Evolutionary conservation across 2,329 filamentous ascomycete genomes (phyloP).

Genomic region (Tolypocladium amazonense): DNA sequence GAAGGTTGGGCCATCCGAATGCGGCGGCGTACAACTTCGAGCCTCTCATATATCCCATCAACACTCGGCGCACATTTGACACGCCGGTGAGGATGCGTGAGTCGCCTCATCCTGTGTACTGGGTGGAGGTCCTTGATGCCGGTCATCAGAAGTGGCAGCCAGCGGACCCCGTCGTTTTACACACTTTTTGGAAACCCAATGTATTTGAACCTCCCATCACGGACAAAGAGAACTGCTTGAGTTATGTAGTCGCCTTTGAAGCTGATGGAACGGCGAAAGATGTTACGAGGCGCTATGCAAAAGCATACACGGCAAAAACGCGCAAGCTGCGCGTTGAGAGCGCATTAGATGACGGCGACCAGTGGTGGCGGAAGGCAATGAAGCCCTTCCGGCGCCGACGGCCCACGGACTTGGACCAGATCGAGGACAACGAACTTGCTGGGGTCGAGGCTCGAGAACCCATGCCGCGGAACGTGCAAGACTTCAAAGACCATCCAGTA

Average conservation of each 20-base stretch:
- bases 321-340: conserved; percentile 68
- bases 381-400: conserved; percentile 31
- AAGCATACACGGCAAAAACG: conserved; percentile 85
- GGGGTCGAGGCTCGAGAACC: conserved; percentile 64
- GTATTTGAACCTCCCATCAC: conserved; percentile 74
- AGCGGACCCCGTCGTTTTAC: conserved; percentile 75
- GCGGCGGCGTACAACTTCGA: conserved; percentile 41
- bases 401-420: conserved; percentile 60
- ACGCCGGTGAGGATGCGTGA: conserved; percentile 44
- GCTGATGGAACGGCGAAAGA: conserved; percentile 69
- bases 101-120: conserved; percentile 75
- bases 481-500: conserved; percentile 78
- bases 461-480: conserved; percentile 76
- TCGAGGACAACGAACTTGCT: conserved; percentile 69
- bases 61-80: conserved; percentile 18
- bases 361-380: conserved; percentile 45
- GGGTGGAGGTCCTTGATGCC: conserved; percentile 84
- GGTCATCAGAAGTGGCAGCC: conserved; percentile 87
- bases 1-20: conserved; percentile 42
- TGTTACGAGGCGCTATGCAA: conserved; percentile 79
- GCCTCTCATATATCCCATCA: conserved; percentile 30
- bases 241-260: conserved; percentile 80
- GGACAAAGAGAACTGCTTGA: conserved; percentile 66
- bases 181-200: conserved; percentile 60
- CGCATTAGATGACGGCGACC: conserved; percentile 32